Percentiles rank a stretch among this genome's conserved stretches.
phyloP scores from a whole-genome alignment of 805 yeast genomes.

The Kregervanrija fluxuum region DNA sequence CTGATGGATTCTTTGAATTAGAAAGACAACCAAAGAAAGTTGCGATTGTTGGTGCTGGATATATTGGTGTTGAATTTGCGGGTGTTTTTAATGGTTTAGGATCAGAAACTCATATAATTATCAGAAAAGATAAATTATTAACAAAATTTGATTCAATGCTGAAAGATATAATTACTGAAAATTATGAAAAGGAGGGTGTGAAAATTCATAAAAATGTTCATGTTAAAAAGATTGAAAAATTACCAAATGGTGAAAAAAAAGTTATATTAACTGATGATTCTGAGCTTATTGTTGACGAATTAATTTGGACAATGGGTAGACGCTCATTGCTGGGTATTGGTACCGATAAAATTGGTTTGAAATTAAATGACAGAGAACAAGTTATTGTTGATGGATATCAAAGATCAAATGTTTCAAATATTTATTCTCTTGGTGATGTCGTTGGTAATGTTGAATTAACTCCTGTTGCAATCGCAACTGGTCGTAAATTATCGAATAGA shows the following conservation, averaged over 20 bases:
- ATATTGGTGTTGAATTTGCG: constrained; percentile 91
- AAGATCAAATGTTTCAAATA: constrained; percentile 60
- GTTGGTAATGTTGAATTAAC: constrained; percentile 90
- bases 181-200: constrained; percentile 76
- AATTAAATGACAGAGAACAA: constrained; percentile 52
- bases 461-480: constrained; percentile 98
- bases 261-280: constrained; percentile 37
- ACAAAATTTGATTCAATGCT: constrained; percentile 82
- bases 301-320: constrained; percentile 95
- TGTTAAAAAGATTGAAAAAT: constrained; percentile 40
- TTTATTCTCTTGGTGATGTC: constrained; percentile 90
- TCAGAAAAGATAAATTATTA: constrained; percentile 86
- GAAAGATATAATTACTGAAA: constrained; percentile 71
- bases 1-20: constrained; percentile 86
- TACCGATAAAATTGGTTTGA: constrained; percentile 67
- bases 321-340: constrained; percentile 68
- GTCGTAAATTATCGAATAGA: constrained; percentile 88
- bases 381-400: constrained; percentile 84
- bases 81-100: constrained; percentile 91
- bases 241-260: constrained; percentile 41
- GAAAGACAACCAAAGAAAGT: constrained; percentile 83
- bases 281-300: constrained; percentile 59
- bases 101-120: constrained; percentile 75
- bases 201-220: constrained; percentile 65
- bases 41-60: constrained; percentile 96